phyloP scores from a whole-genome alignment of 352 stramenopile species.

The Peronospora belbahrii region DNA sequence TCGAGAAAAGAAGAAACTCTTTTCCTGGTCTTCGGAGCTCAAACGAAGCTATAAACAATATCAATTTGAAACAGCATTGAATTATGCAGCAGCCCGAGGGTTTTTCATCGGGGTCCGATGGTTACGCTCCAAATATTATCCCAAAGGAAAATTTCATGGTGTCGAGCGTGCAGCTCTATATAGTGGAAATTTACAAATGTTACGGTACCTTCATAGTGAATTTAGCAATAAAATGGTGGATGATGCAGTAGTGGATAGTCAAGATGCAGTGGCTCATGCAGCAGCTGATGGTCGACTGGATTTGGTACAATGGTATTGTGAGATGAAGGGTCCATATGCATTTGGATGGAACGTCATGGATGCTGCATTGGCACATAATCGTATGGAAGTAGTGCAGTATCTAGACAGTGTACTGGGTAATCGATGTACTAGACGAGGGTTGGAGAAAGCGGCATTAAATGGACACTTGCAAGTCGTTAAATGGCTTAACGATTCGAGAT shows the following conservation, averaged over 20 bases:
- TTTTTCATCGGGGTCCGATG: slow-evolving; percentile 22
- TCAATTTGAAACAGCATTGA: slow-evolving; percentile 30
- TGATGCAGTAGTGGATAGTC: slow-evolving; percentile 21
- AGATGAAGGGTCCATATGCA: slow-evolving; percentile 32
- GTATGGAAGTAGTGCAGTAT: slow-evolving; percentile 34
- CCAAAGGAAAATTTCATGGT: slow-evolving; percentile 32
- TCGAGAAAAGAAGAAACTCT: slow-evolving; percentile 25
- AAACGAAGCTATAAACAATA: slow-evolving; percentile 29
- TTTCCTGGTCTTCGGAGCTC: slow-evolving; percentile 30
- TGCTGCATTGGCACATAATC: slow-evolving; percentile 31
- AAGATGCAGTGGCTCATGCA: slow-evolving; percentile 32
- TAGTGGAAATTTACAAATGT: slow-evolving; percentile 27
- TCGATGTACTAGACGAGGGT: slow-evolving; percentile 31
- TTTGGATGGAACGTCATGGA: slow-evolving; percentile 41
- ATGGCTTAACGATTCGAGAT: slow-evolving; percentile 30
- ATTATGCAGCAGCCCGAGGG: slow-evolving; percentile 19
- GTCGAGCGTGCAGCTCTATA: slow-evolving; percentile 30
- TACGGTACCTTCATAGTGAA: slow-evolving; percentile 29
- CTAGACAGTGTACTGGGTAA: slow-evolving; percentile 27
- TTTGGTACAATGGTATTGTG: slow-evolving; percentile 32
- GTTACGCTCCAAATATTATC: slow-evolving; percentile 24
- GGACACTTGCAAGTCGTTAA: slow-evolving; percentile 30
- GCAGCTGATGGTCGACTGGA: slow-evolving; percentile 28
- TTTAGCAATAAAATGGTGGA: slow-evolving; percentile 33
- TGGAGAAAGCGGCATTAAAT: slow-evolving; percentile 27